Conservation (phyloP, 192 early-diverging fungal genomes). For the Coemansia sp. region DNA sequence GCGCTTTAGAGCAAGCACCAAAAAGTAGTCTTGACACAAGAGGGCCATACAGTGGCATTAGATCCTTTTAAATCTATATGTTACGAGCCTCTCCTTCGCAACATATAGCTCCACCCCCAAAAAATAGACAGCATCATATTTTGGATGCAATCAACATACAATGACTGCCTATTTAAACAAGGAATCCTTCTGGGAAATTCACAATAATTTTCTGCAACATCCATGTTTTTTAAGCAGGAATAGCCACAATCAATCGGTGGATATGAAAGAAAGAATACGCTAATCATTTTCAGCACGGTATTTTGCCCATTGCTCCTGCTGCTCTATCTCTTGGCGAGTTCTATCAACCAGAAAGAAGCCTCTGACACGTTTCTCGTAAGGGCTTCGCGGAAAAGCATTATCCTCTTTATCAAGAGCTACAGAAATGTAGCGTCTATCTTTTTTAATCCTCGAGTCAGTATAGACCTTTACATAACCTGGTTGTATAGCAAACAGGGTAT, state of each 20-base stretch:
- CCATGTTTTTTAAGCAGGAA: neutral
- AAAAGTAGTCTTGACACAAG: too few relatives aligned
- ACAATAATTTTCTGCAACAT: too few relatives aligned
- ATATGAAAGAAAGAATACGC: neutral
- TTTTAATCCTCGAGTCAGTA: constrained; percentile 58
- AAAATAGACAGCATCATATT: too few relatives aligned
- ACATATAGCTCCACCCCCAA: too few relatives aligned
- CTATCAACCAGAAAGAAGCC: constrained; percentile 67
- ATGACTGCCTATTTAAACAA: too few relatives aligned
- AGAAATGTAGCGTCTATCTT: constrained; percentile 66
- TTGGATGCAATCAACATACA: too few relatives aligned
- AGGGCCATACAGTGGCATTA: too few relatives aligned
- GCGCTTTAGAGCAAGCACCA: too few relatives aligned
- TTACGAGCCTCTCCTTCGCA: too few relatives aligned
- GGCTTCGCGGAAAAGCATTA: constrained; percentile 58
- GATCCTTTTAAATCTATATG: too few relatives aligned
- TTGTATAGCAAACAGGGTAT: constrained; percentile 70
- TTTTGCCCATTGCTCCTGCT: constrained; percentile 34
- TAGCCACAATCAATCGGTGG: neutral
- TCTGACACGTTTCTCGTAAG: constrained; percentile 64
- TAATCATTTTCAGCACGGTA: constrained; percentile 28
- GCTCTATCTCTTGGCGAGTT: constrained; percentile 23
- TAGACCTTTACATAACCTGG: constrained; percentile 78
- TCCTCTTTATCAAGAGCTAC: constrained; percentile 64
- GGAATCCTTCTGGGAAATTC: too few relatives aligned